Evolutionary conservation across 148 eudicot species (phyloP), one percentile per base, ranked within the genome.

Genomic region (Chenopodium berlandieri): DNA sequence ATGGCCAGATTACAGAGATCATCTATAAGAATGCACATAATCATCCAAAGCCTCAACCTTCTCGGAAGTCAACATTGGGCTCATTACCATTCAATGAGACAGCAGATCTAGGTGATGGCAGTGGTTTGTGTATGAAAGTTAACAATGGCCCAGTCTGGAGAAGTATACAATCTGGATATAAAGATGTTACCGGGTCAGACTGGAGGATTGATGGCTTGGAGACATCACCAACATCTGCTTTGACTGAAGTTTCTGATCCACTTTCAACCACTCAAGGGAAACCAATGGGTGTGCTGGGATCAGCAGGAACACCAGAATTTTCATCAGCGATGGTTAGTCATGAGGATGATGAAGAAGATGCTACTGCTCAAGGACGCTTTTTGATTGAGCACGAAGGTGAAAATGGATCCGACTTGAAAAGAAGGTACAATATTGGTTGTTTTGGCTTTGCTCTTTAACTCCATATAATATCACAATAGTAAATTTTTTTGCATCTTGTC

Each of bases 1-100:
- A 94, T 85, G 98, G 96, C 52, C 88, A 89, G 23, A 91, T 94
- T 46, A 88, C 91, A 14, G 94, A 94, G 80, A 92, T 94, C 48
- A 88, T 92, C 48, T 92, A 94, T 50, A 90, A 86, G 70, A 92
- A 94, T 56, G 75, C 87, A 31, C 98, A 94, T 82, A 82, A 86
- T 83, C 98, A 94, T 63, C 86, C 92, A 11, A 80, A 85, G 75
- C 91, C 91, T 65, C 98, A 91, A 52, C 88, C 88, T 52, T 79
- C 66, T 79, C 83, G 84, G 23, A 87, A 84, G 81, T 71, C 88
- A 0, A 73, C 88, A 22, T 75, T 80, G 40, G 86, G 90, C 12
- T 60, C 84, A 63, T 81, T 46, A 73, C 64, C 88, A 63, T 76
- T 72, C 31, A 81, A 79, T 80, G 90, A 83, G 34, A 60, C 50